Percentiles rank a stretch among this genome's conserved stretches.
These are phyloP conservation scores for Triadica sebifera DNA, from an alignment of 345 rosid species.

Conservation along the genomic window DNA sequence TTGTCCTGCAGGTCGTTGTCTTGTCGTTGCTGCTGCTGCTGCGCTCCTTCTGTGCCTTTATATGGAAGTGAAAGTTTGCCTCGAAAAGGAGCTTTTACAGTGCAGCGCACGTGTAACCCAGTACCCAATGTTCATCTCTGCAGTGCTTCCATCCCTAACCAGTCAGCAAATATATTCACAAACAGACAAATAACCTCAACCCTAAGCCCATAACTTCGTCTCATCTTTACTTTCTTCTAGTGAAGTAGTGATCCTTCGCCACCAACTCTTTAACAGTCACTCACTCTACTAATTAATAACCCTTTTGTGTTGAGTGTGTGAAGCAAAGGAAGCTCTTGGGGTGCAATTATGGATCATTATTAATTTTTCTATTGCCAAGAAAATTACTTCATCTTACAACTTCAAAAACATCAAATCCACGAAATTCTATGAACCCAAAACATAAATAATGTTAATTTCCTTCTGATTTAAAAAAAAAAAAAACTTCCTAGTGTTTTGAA, in stretches of 20 bases:
- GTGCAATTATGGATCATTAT: neutral
- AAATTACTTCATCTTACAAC: neutral
- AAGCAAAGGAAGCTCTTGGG: too few relatives aligned
- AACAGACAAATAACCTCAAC: conserved; percentile 26
- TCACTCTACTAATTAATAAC: neutral
- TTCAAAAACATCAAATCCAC: neutral
- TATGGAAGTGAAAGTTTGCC: conserved; percentile 38
- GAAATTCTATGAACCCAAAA: neutral
- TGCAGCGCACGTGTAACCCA: conserved; percentile 59
- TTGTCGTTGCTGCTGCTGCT: neutral
- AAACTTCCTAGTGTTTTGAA: conserved; percentile 3
- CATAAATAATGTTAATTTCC: neutral
- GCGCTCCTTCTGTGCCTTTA: conserved; percentile 3
- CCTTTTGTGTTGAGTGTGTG: neutral
- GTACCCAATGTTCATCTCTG: conserved; percentile 48
- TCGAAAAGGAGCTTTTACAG: conserved; percentile 60
- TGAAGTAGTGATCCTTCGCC: conserved; percentile 42
- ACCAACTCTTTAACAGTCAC: conserved; percentile 31
- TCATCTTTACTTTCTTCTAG: too few relatives aligned
- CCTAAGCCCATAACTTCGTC: conserved; percentile 20
- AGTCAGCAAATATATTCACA: conserved; percentile 15
- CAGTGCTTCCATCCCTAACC: conserved; percentile 29
- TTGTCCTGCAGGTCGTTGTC: too few relatives aligned
- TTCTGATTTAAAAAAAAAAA: too few relatives aligned
- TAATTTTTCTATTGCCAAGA: neutral